Percentiles rank a stretch among this genome's conserved stretches.
phyloP scores from a whole-genome alignment of 345 rosid species.

The Nephelium lappaceum region DNA sequence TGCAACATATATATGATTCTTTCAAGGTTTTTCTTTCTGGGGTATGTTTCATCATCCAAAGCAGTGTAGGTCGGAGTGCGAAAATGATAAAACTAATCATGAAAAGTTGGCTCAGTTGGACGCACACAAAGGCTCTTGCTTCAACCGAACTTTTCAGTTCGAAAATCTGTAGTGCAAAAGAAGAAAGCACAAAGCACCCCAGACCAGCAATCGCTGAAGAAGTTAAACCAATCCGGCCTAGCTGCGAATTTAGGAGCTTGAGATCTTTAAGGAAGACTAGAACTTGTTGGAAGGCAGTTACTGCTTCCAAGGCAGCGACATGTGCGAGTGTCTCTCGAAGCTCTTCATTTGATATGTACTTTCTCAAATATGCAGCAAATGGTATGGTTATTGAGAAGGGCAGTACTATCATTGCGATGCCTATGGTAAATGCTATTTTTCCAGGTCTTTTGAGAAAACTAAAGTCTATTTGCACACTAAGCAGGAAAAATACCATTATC shows the following conservation, averaged over 20 bases:
- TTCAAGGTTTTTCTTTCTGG: slow-evolving; percentile 46
- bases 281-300: slow-evolving; percentile 42
- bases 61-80: slow-evolving; percentile 35
- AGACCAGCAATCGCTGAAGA: slow-evolving; percentile 42
- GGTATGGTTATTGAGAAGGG: slow-evolving; percentile 22
- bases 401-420: slow-evolving; percentile 31
- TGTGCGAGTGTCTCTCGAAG: slow-evolving; percentile 23
- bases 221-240: slow-evolving; percentile 49
- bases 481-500: slow-evolving; percentile 35
- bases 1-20: slow-evolving; percentile 22
- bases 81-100: not conserved
- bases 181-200: not conserved
- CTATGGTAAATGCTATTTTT: slow-evolving; percentile 36
- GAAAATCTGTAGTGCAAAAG: slow-evolving; percentile 1
- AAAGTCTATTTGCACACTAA: slow-evolving; percentile 37
- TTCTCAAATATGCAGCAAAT: slow-evolving; percentile 12
- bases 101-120: not conserved
- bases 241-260: slow-evolving; percentile 45
- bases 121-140: not conserved
- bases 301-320: slow-evolving; percentile 22
- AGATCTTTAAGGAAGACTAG: slow-evolving; percentile 36
- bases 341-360: not conserved
- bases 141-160: not conserved
- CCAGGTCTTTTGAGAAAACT: slow-evolving; percentile 43
- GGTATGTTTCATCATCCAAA: slow-evolving; percentile 42